Conservation (phyloP, 768 basidiomycete genomes). For the Amylocystis lapponica region DNA sequence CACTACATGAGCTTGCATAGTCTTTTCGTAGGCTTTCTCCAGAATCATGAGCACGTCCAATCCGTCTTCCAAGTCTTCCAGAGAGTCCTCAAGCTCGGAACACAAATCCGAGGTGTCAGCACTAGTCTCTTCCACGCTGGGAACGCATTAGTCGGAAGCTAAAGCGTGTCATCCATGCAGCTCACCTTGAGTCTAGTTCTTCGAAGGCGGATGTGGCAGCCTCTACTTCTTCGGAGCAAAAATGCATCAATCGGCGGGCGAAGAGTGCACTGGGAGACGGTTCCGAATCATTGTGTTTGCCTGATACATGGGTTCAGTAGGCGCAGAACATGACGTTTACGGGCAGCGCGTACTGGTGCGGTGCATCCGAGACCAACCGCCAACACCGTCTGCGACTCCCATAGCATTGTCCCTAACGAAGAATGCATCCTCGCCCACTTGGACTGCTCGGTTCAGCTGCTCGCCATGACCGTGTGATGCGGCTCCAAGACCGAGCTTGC, state of each 20-base stretch:
- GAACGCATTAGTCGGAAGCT: no score
- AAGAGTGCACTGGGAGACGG: constrained; percentile 51
- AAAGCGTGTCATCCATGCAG: not conserved
- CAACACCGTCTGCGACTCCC: constrained; percentile 94
- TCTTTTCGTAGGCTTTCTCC: constrained; percentile 63
- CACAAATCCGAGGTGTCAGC: constrained; percentile 36
- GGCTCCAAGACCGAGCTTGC: constrained; percentile 8
- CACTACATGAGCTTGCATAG: constrained; percentile 60
- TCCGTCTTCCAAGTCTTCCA: constrained; percentile 67
- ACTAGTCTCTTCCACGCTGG: not conserved
- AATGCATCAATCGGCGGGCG: constrained; percentile 82
- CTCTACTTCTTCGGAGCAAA: constrained; percentile 57
- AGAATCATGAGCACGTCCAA: constrained; percentile 64
- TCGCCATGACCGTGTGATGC: constrained; percentile 12
- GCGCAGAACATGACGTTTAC: constrained; percentile 5
- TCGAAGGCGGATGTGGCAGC: constrained; percentile 8
- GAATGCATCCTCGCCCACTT: constrained; percentile 92
- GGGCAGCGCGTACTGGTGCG: constrained; percentile 25
- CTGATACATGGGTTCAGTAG: not conserved
- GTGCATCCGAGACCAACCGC: constrained; percentile 76
- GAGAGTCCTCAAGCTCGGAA: constrained; percentile 33
- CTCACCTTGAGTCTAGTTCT: constrained; percentile 9
- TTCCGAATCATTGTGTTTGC: constrained; percentile 16
- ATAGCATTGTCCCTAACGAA: constrained; percentile 79
- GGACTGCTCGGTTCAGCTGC: constrained; percentile 49